Base-by-base conservation (phyloP, 345 rosid species). In the Anacardium occidentale region DNA sequence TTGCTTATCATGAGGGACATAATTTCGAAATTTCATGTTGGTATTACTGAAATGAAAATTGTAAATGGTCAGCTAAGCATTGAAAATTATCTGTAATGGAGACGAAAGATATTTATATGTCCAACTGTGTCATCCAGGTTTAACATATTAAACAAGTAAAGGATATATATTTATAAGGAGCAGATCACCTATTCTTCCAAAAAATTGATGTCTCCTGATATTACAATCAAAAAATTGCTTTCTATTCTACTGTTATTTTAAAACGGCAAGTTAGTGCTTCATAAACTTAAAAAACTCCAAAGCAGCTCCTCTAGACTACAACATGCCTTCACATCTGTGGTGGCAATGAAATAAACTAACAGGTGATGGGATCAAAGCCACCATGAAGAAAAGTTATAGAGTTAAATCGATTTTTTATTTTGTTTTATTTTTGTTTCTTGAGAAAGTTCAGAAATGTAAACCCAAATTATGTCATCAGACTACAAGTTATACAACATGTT, bases 1-100 rank as follows among this genome's bases (percentile, higher is more conserved):
- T 67, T 87, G 90, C 87, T 85, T 86, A 78, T 83, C 97, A 69
- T 92, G 96, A n/a, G 99, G 99, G 57, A 95, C 91, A 70, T 95
- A 95, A 73, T 95, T 92, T 62, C 98, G 86, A 78, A 95, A 95
- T 70, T 92, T 95, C 97, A 92, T 84, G 66, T 81, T 79, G 50
- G 75, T 87, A 74, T 79, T 87, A 60, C 98, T 90, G 85, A 76
- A 48, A 75, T 52, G 40, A 20, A 51, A 65, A 59, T 55, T 21
- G 42, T 17, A 67, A 25, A 52, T 51, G 71, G 51, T 64, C 76
- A 64, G 72, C 42, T 2, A 65, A 65, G 54, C 40, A 25, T 69
- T 66, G 15, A 48, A 45, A 64, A 64, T 24, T 2, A 64, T 24
- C 68, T 24, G 10, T 42, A 29, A 10, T 10, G 15, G 37, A 10